Base-by-base conservation (phyloP, 192 early-diverging fungal species). In the Pilaira anomala region DNA sequence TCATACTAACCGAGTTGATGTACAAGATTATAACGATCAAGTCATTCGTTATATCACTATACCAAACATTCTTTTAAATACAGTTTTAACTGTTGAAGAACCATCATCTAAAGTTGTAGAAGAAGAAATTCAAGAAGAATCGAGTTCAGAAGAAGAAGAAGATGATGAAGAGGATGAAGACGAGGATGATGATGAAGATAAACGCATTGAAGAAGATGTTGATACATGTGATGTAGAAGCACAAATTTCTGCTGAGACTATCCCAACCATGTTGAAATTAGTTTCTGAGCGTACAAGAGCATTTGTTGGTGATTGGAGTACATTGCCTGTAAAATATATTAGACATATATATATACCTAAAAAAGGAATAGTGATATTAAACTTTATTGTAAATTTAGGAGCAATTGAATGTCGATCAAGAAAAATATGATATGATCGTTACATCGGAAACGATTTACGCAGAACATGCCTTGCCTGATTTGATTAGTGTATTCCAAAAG, bases 1-100 rank as follows among this genome's bases (percentile, higher is more conserved):
- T 41, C 29, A 74, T 53, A 44, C 62, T 25, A 62, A 73, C 24
- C 46, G 69, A 29, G 88, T 98, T 0, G 86, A 92, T 73, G 80
- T 98, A 67, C 96, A 97, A 64, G 94, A 97, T 70, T 97, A 97
- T 71, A 98, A 98, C 73, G 82, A 85, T 30, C 86, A 93, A 45
- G 95, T 97, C 0, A 62, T 98, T 18, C 82, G 84, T 57, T 82
- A 89, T 6, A 85, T 98, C 12, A 98, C 96, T 2, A 78, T 94
- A 42, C 96, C 96, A 30, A 98, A 98, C 61, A 88, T 92, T 19
- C 72, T 96, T 22, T 67, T 92, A 18, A 98, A 98, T 75, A 88
- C 88, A 0, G 71, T 78, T 21, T 69, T 86, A 28, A 61, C 76
- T 53, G 61, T 66, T 29, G 62, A 67, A 45, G 70, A 65, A 59